Conservation (phyloP, 208 protist genomes). For the Trypanosoma vivax region DNA sequence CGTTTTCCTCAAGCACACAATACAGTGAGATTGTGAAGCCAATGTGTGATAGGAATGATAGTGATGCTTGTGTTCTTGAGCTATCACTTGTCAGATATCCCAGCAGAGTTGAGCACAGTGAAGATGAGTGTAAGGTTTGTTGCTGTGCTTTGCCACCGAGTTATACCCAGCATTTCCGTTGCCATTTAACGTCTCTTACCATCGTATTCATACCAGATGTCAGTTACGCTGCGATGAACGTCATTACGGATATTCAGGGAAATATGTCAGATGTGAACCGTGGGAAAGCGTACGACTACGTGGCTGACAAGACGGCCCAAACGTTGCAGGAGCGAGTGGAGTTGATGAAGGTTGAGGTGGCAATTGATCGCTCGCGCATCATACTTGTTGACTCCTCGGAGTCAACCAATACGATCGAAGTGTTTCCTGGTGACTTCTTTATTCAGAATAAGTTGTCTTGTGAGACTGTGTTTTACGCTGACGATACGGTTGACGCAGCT, state of each 20-base stretch:
- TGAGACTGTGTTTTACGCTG: neutral
- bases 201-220: slow-evolving; percentile 63
- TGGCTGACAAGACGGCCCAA: slow-evolving; percentile 26
- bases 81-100: slow-evolving; percentile 4
- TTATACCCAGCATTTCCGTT: slow-evolving; percentile 44
- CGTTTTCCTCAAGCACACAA: slow-evolving; percentile 22
- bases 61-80: slow-evolving; percentile 2
- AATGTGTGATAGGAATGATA: slow-evolving; percentile 12
- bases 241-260: slow-evolving; percentile 37
- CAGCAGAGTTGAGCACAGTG: neutral
- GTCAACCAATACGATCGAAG: slow-evolving; percentile 30
- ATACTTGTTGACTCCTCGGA: slow-evolving; percentile 35
- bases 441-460: slow-evolving; percentile 36
- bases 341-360: slow-evolving; percentile 58
- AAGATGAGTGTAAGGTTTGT: neutral
- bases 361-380: slow-evolving; percentile 48
- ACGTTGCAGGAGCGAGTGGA: slow-evolving; percentile 13
- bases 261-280: slow-evolving; percentile 64
- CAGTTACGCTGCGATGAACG: slow-evolving; percentile 29
- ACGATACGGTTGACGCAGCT: neutral
- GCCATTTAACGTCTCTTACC: slow-evolving; percentile 37
- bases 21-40: slow-evolving; percentile 44
- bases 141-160: neutral
- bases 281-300: slow-evolving; percentile 63
- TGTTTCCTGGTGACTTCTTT: slow-evolving; percentile 54